Percentiles rank a stretch among this genome's conserved stretches.
phyloP scores from a whole-genome alignment of 73 alveolate genomes.

The Stentor coeruleus region DNA sequence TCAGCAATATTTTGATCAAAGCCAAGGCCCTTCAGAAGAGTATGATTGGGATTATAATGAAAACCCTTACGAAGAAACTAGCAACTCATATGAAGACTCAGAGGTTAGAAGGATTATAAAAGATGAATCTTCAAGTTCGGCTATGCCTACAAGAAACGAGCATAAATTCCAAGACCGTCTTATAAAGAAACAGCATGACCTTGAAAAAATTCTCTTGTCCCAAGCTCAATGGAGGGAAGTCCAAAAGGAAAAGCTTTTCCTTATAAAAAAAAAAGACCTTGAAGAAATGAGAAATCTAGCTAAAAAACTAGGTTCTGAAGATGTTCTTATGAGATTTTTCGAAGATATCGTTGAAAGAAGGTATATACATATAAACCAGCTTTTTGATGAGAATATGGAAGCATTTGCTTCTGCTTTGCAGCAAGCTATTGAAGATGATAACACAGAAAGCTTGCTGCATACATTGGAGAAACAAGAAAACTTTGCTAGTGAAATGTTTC shows the following conservation, averaged over 20 bases:
- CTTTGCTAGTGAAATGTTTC: neutral
- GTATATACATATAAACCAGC: neutral
- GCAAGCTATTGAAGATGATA: neutral
- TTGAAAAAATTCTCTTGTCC: neutral
- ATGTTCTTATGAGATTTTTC: neutral
- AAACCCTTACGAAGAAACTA: neutral
- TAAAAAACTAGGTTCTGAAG: constrained; percentile 8
- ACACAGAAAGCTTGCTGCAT: neutral
- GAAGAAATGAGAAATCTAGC: constrained; percentile 8
- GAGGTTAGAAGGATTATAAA: neutral
- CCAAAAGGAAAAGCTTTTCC: constrained; percentile 5
- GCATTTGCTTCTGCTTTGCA: neutral
- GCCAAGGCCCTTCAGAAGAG: neutral
- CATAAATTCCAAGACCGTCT: too few species aligned
- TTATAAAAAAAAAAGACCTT: neutral
- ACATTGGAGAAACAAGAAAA: neutral
- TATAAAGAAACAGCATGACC: neutral
- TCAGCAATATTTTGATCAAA: neutral
- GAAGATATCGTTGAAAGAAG: constrained; percentile 7
- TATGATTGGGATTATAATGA: neutral
- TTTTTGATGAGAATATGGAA: constrained; percentile 24
- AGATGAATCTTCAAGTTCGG: neutral
- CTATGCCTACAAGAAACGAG: neutral
- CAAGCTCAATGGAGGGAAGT: neutral
- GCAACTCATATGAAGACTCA: neutral